These are phyloP conservation scores for Scheffersomyces amazonensis DNA, from an alignment of 805 yeast genomes.

Conservation along the genomic window DNA sequence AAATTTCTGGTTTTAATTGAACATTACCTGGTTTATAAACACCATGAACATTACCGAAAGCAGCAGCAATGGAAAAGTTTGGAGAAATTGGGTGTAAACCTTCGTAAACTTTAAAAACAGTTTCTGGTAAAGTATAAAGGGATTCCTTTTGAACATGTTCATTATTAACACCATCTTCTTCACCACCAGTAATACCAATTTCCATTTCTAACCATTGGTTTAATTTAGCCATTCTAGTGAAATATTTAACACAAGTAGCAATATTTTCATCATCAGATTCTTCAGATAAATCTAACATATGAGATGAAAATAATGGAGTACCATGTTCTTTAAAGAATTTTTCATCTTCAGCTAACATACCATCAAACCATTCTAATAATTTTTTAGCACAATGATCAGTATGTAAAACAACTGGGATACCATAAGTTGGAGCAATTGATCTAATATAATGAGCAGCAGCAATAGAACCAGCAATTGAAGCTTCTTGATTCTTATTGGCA, in stretches of 20 bases:
- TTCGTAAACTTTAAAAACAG: slow-evolving; percentile 86
- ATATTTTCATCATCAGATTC: slow-evolving; percentile 96
- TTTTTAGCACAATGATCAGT: slow-evolving; percentile 99
- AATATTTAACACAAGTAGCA: slow-evolving; percentile 89
- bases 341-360: slow-evolving; percentile 96
- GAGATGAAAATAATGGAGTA: slow-evolving; percentile 96
- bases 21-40: slow-evolving; percentile 99
- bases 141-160: slow-evolving; percentile 84
- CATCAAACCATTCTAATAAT: slow-evolving; percentile 97
- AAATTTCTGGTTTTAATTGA: slow-evolving; percentile 83
- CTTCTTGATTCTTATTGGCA: slow-evolving; percentile 86
- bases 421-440: slow-evolving; percentile 93
- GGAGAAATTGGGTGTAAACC: slow-evolving; percentile 90
- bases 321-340: slow-evolving; percentile 82
- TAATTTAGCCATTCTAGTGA: slow-evolving; percentile 89
- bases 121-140: slow-evolving; percentile 93
- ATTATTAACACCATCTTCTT: slow-evolving; percentile 99
- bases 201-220: slow-evolving; percentile 99
- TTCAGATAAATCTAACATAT: slow-evolving; percentile 97
- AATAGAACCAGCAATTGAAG: slow-evolving; percentile 90
- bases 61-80: slow-evolving; percentile 99
- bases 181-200: slow-evolving; percentile 99
- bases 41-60: slow-evolving; percentile 99
- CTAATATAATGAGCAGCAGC: slow-evolving; percentile 99
- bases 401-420: slow-evolving; percentile 95